Evolutionary conservation across 2,329 filamentous ascomycete species (phyloP).

Genomic region (Trichoderma sp.): DNA sequence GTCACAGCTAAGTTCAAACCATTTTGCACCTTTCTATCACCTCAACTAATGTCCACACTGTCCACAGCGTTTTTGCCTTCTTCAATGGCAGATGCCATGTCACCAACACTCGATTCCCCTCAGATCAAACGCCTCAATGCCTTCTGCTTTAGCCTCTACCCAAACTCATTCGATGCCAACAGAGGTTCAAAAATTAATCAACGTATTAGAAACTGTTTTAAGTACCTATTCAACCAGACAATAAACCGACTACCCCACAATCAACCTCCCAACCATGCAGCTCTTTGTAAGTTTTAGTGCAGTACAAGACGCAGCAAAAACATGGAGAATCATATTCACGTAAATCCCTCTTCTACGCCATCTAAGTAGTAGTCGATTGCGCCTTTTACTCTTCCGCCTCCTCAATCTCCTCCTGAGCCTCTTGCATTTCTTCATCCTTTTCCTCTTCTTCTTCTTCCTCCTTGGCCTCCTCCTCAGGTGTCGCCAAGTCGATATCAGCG

Average conservation of each 20-base stretch:
- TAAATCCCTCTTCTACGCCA: slow-evolving; percentile 23
- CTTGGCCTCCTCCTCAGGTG: slow-evolving; percentile 17
- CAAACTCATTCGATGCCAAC: too few species aligned
- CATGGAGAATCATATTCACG: slow-evolving; percentile 26
- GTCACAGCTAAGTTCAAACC: too few species aligned
- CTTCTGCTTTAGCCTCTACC: too few species aligned
- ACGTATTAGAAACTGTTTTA: slow-evolving; percentile 5
- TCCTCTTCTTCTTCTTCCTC: slow-evolving; percentile 26
- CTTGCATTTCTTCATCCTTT: slow-evolving; percentile 26
- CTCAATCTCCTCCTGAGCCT: slow-evolving; percentile 26
- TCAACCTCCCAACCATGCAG: slow-evolving; percentile 19
- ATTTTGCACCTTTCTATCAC: too few species aligned
- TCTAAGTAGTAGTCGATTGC: slow-evolving; percentile 18
- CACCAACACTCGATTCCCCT: too few species aligned
- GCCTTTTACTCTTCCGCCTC: slow-evolving; percentile 29
- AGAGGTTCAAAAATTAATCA: background rate
- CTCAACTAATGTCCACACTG: too few species aligned
- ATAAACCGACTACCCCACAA: background rate
- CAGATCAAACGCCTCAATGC: too few species aligned
- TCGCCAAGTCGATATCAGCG: slow-evolving; percentile 16
- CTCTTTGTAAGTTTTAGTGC: background rate
- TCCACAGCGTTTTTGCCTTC: too few species aligned
- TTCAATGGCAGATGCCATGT: too few species aligned
- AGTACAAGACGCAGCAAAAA: slow-evolving; percentile 19
- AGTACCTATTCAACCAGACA: slow-evolving; percentile 12